Evolutionary conservation across 257 asterid species (phyloP).

Genomic region (Knoxia roxburghii): DNA sequence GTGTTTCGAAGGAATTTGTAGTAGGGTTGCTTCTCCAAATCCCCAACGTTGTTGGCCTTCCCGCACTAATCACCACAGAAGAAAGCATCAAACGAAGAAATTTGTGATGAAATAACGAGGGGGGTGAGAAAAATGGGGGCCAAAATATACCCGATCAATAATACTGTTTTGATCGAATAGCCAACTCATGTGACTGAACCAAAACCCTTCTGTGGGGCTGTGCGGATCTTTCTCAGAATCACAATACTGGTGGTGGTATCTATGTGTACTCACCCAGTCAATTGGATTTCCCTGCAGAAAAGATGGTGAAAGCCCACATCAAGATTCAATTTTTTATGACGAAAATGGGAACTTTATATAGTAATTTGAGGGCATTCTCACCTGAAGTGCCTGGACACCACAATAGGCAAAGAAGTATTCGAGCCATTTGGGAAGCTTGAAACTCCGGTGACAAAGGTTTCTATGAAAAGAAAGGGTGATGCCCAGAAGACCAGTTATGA

Average conservation of each 20-base stretch:
- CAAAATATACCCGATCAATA: slow-evolving; percentile 38
- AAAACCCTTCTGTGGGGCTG: slow-evolving; percentile 76
- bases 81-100: neutral
- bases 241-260: slow-evolving; percentile 80
- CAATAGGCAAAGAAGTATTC: slow-evolving; percentile 78
- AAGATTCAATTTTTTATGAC: neutral
- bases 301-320: neutral
- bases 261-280: slow-evolving; percentile 87
- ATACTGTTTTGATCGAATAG: slow-evolving; percentile 45
- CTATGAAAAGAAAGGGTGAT: slow-evolving; percentile 82
- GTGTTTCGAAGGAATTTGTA: slow-evolving; percentile 50
- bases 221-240: slow-evolving; percentile 77
- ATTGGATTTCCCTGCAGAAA: slow-evolving; percentile 60
- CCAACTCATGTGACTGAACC: slow-evolving; percentile 89
- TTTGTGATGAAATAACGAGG: neutral
- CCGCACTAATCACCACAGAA: slow-evolving; percentile 35
- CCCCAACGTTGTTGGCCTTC: slow-evolving; percentile 59
- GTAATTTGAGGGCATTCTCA: slow-evolving; percentile 4
- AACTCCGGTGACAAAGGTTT: slow-evolving; percentile 66
- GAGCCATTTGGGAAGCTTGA: slow-evolving; percentile 83
- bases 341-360: neutral
- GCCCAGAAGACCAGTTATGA: slow-evolving; percentile 69
- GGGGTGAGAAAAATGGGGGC: neutral
- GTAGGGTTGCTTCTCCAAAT: slow-evolving; percentile 65
- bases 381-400: slow-evolving; percentile 87